Base-by-base conservation (phyloP, 768 basidiomycete genomes). In the Dendrothele bispora region DNA sequence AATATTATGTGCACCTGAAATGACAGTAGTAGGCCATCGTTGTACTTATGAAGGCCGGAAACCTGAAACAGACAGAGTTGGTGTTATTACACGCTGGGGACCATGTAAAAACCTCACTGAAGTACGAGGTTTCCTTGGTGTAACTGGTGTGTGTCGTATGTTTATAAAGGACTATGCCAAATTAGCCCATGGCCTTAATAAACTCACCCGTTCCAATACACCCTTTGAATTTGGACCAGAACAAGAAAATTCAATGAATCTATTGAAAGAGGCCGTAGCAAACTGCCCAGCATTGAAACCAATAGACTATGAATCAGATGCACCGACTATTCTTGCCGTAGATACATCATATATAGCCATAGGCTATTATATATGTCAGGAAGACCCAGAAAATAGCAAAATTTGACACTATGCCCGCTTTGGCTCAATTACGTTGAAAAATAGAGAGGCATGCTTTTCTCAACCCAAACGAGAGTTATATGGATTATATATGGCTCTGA, bases 401-500 rank as follows among this genome's bases (percentile, higher is more conserved):
- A 49, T n/a, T n/a, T n/a, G 36, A 18, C n/a, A 35, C 49, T 46
- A 43, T 48, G 22, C 18, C n/a, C 51, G 57, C 0, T 76, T 62
- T 51, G 65, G 70, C 0, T 74, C 70, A 0, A 44, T 72, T 4
- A 43, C 68, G 3, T 55, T 64, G 46, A 72, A 61, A 39, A 46
- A 68, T 17, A 26, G 46, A 0, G 65, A 72, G 46, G 27, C 55
- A 1, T 32, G 58, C 6, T 74, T 67, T 48, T 72, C 68, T 0
- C 72, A 75, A 43, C 52, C 67, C 0, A 74, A 75, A 39, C 26
- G 70, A 0, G 71, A 75, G 51, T 55, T 74, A 0, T 74, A 65
- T 50, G 65, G 72, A 5, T 29, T 72, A 1, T 71, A 57, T 42
- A 50, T 61, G 1, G 62, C 67, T 1, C 29, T 68, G 5, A 37